Evolutionary conservation across 176 grass and related monocot genomes (phyloP).

Genomic region (Themeda triandra): DNA sequence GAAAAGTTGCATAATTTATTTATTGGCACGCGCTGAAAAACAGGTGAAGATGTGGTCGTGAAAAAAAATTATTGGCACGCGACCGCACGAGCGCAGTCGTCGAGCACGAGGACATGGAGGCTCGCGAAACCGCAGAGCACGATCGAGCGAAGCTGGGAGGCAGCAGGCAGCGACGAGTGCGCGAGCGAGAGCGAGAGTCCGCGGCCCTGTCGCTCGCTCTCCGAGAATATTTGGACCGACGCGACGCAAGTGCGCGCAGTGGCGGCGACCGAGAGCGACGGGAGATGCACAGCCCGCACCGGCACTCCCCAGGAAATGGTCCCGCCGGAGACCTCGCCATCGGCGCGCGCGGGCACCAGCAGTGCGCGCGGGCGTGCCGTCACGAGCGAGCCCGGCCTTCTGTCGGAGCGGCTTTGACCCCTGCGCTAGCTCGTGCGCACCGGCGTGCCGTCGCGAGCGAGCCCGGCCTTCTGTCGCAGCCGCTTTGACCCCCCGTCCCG

Average conservation of each 20-base stretch:
- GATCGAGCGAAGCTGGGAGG: too few species aligned
- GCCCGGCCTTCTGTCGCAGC: not conserved
- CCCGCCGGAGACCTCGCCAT: not conserved
- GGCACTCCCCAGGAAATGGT: not conserved
- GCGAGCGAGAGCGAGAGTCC: not conserved
- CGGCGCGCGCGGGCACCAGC: not conserved
- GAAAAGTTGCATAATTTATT: not conserved
- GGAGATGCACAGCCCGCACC: not conserved
- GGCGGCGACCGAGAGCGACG: constrained; percentile 11
- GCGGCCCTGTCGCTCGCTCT: not conserved
- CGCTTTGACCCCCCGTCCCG: not conserved
- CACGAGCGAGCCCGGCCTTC: not conserved
- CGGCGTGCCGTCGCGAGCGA: not conserved
- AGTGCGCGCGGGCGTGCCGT: not conserved
- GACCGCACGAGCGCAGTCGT: too few species aligned
- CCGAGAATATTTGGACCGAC: constrained; percentile 9
- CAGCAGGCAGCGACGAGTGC: not conserved
- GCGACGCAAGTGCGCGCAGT: not conserved
- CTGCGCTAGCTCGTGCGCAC: not conserved
- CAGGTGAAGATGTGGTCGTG: too few species aligned
- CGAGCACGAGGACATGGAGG: too few species aligned
- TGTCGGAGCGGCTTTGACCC: not conserved
- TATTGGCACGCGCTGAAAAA: too few species aligned
- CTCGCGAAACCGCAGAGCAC: too few species aligned
- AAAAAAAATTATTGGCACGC: too few species aligned